A percentile compares a stretch with the other conserved stretches of the same genome.
Evolutionary conservation across 805 yeast genomes (phyloP).

Genomic region (Yamadazyma sp.): DNA sequence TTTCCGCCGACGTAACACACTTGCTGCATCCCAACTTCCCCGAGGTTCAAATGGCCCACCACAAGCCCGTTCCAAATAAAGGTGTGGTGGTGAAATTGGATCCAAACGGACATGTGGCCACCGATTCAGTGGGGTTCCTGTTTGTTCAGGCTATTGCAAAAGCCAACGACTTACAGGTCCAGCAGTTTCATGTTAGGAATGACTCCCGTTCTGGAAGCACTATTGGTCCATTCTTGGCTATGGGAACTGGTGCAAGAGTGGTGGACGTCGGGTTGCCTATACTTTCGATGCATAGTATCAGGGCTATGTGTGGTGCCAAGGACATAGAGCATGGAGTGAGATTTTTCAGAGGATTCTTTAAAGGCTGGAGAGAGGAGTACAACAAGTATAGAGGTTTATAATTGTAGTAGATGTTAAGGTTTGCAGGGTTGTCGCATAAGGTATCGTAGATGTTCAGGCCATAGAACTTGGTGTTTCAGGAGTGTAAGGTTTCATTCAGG

Average conservation of each 20-base stretch:
- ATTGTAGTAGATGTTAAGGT: too few relatives aligned
- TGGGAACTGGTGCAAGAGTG: conserved; percentile 35
- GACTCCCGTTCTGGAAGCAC: conserved; percentile 44
- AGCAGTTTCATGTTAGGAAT: conserved; percentile 41
- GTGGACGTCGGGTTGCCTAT: conserved; percentile 44
- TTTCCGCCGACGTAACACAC: conserved; percentile 47
- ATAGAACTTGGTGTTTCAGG: too few relatives aligned
- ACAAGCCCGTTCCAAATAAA: conserved; percentile 38
- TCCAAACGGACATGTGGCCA: conserved; percentile 37
- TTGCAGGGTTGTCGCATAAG: too few relatives aligned
- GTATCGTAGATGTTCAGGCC: too few relatives aligned
- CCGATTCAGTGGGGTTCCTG: conserved; percentile 32
- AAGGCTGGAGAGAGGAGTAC: conserved; percentile 8
- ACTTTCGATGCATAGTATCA: conserved; percentile 43
- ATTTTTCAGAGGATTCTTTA: conserved; percentile 32
- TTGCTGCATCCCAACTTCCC: conserved; percentile 42
- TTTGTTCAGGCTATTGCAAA: conserved; percentile 27
- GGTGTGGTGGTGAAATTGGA: conserved; percentile 40
- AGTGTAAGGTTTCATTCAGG: too few relatives aligned
- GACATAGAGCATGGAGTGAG: conserved; percentile 40
- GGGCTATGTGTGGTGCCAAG: conserved; percentile 38
- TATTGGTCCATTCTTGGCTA: conserved; percentile 42
- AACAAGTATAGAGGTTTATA: conserved; percentile 9
- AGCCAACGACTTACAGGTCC: conserved; percentile 26
- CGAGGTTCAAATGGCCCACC: conserved; percentile 29